Conservation (phyloP, 1,284 basidiomycete genomes). For the Chalciporus sp. region DNA sequence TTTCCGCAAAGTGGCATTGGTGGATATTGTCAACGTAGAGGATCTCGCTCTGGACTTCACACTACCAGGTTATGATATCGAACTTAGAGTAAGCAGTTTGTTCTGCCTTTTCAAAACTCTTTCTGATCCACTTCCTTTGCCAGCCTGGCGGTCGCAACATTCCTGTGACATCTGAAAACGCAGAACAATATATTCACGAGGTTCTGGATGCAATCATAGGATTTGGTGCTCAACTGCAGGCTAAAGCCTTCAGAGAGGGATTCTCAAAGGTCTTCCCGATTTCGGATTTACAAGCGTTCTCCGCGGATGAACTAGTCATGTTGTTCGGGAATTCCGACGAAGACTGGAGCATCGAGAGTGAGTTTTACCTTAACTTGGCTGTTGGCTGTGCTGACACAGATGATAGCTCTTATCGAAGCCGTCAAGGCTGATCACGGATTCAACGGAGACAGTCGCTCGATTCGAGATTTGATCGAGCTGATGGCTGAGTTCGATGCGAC, state of each 20-base stretch:
- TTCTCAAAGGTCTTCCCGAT: conserved; percentile 96
- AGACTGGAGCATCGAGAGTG: conserved; percentile 91
- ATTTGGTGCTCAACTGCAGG: conserved; percentile 72
- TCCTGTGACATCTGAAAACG: conserved; percentile 82
- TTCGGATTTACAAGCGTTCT: conserved; percentile 87
- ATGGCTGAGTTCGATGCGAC: conserved; percentile 80
- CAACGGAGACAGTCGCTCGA: conserved; percentile 90
- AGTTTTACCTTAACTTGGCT: conserved; percentile 28
- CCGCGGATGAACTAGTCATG: conserved; percentile 91
- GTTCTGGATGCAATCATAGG: conserved; percentile 84
- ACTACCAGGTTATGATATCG: conserved; percentile 92
- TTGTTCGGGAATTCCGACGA: conserved; percentile 95
- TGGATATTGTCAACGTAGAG: conserved; percentile 72
- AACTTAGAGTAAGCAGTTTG: conserved; percentile 67
- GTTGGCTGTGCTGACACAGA: conserved; percentile 7
- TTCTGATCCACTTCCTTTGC: conserved; percentile 4
- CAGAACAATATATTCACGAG: conserved; percentile 84
- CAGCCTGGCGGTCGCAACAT: conserved; percentile 80
- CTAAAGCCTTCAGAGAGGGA: conserved; percentile 85
- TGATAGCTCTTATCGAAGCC: conserved; percentile 77
- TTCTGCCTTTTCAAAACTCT: background rate
- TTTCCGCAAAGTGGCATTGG: conserved; percentile 55
- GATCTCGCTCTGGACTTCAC: conserved; percentile 96
- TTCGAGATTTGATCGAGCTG: conserved; percentile 85
- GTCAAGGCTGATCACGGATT: conserved; percentile 99